Evolutionary conservation across 192 early-diverging fungal species (phyloP).

Genomic region (Coemansia sp.): DNA sequence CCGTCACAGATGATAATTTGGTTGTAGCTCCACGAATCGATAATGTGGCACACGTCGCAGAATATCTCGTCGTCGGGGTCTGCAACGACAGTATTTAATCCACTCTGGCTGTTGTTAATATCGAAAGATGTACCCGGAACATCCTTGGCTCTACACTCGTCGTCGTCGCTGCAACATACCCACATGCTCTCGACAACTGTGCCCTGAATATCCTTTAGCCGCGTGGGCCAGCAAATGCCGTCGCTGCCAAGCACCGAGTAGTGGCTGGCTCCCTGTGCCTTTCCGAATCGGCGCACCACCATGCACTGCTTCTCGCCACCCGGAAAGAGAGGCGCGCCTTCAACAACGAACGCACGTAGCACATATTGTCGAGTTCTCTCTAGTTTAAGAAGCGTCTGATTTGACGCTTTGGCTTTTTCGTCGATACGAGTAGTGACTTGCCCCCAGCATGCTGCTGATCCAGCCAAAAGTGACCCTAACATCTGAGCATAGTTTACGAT

Average conservation of each 20-base stretch:
- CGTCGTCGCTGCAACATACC: slow-evolving; percentile 46
- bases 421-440: slow-evolving; percentile 8
- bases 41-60: slow-evolving; percentile 28
- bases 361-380: slow-evolving; percentile 26
- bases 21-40: slow-evolving; percentile 44
- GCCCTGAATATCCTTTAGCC: slow-evolving; percentile 29
- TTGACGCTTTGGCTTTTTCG: background rate
- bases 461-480: background rate
- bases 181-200: slow-evolving; percentile 46
- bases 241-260: slow-evolving; percentile 25
- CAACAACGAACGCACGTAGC: slow-evolving; percentile 37
- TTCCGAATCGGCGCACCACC: slow-evolving; percentile 43
- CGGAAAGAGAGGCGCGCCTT: background rate
- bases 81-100: slow-evolving; percentile 40
- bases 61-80: slow-evolving; percentile 54
- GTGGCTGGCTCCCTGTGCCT: slow-evolving; percentile 21
- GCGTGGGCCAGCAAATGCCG: slow-evolving; percentile 30
- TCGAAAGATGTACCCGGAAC: background rate
- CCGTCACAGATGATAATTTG: slow-evolving; percentile 54
- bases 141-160: slow-evolving; percentile 19
- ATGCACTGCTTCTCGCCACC: background rate
- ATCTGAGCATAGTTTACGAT: background rate
- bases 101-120: slow-evolving; percentile 5
- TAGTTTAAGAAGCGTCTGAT: background rate
- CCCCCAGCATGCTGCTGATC: slow-evolving; percentile 9